Base-by-base conservation (phyloP, 805 yeast species). In the Metschnikowia lochheadii region DNA sequence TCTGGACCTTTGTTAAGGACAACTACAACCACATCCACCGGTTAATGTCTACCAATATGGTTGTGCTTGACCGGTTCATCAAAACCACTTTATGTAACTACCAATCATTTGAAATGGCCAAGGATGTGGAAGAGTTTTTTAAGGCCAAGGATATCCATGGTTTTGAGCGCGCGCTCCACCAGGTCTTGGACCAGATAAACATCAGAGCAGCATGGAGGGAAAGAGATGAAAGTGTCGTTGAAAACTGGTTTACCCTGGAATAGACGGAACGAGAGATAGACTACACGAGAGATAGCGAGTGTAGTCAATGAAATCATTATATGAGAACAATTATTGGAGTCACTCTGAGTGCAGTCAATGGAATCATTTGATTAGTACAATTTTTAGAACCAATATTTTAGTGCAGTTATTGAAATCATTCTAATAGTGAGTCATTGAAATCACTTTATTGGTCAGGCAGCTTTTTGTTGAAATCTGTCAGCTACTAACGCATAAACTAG, bases 171-270 rank as follows among this genome's bases (percentile, higher is more conserved):
- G 78, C 84, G 34, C 67, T 79, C 49, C 68, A 67, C 21, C 87
- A 83, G 64, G 75, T 78, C 17, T 63, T 82, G 61, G 89, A 85
- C 62, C 70, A 73, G 34, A 73, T 84, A 49, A 69, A 72, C 40
- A 73, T 78, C 41, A 72, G 76, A 51, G 68, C 76, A 13, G 64
- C 67, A 26, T 85, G 88, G 88, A 65, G 66, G 37, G 67, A 69
- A 40, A 68, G 81, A 21, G 83, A 79, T 56, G 53, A 57, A 5
- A 62, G 55, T 6, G 69, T 62, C 36, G 79, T 83, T n/a, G 57
- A 59, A 34, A 52, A 53, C 14, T 82, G 83, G 82, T 18, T 18
- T 18, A 18, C 20, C 20, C 66, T 82, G 32, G 48, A 46, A 20
- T 13, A 36, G 41, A 58, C 37, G 6, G 26, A 8, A 7, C 10